Percentiles rank a stretch among this genome's conserved stretches.
These are phyloP conservation scores for Sergeia podlipaevii DNA, from an alignment of 208 protist genomes.

Conservation along the genomic window DNA sequence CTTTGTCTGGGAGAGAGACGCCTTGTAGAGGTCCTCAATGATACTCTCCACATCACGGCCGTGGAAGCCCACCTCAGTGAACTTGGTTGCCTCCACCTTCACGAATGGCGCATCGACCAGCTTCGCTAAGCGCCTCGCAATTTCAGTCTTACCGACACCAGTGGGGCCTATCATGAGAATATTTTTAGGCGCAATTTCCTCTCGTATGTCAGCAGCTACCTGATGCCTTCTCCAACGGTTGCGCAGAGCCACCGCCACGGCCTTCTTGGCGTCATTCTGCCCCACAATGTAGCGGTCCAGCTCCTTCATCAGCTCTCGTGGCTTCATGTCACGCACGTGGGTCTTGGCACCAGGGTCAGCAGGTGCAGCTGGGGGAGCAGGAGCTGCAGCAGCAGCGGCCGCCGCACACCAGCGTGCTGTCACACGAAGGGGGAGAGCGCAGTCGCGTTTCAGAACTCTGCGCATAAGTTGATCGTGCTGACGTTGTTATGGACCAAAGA, in stretches of 20 bases:
- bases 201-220: slow-evolving; percentile 80
- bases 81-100: slow-evolving; percentile 99
- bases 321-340: slow-evolving; percentile 87
- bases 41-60: slow-evolving; percentile 97
- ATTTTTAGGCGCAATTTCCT: slow-evolving; percentile 94
- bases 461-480: too few relatives aligned
- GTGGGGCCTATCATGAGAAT: slow-evolving; percentile 95
- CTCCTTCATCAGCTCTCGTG: slow-evolving; percentile 91
- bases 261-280: slow-evolving; percentile 96
- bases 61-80: slow-evolving; percentile 97
- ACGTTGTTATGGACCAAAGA: too few relatives aligned
- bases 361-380: slow-evolving; percentile 17
- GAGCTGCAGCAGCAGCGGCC: slow-evolving; percentile 30
- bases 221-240: slow-evolving; percentile 95
- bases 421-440: not conserved
- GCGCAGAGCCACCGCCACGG: slow-evolving; percentile 95
- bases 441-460: not conserved
- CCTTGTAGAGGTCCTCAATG: slow-evolving; percentile 96
- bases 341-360: slow-evolving; percentile 23
- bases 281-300: slow-evolving; percentile 97
- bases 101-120: slow-evolving; percentile 97
- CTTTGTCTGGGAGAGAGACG: slow-evolving; percentile 90
- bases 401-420: slow-evolving; percentile 38
- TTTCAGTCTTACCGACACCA: slow-evolving; percentile 95
- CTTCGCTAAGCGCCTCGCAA: slow-evolving; percentile 96